These are phyloP conservation scores for Cryphonectria radicalis DNA, from an alignment of 2,329 filamentous ascomycete genomes.

Conservation along the genomic window DNA sequence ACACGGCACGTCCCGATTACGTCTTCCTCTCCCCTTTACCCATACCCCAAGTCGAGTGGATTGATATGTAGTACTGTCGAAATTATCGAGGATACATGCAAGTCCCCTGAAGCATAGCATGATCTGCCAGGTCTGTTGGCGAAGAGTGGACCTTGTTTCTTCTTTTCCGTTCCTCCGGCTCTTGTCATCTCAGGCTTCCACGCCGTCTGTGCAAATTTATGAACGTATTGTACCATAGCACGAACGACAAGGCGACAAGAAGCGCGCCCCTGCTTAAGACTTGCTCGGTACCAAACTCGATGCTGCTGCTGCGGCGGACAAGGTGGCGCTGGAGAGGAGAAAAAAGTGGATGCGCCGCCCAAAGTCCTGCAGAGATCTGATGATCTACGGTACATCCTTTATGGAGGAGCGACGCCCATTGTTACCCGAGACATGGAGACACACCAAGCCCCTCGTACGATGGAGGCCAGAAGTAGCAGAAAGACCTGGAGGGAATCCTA, in stretches of 20 bases:
- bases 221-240: background rate
- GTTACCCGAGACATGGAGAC: background rate
- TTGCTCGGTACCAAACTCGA: background rate
- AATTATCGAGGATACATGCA: background rate
- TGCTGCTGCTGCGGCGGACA: background rate
- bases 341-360: background rate
- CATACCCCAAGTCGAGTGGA: slow-evolving; percentile 11
- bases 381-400: background rate
- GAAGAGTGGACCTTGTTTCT: slow-evolving; percentile 9
- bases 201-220: background rate
- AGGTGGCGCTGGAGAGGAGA: background rate
- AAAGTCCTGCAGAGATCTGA: background rate
- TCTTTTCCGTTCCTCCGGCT: background rate
- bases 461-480: slow-evolving; percentile 11
- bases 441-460: slow-evolving; percentile 22
- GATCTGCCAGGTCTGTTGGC: too few relatives aligned
- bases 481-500: background rate
- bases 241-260: background rate
- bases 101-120: background rate
- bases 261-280: background rate
- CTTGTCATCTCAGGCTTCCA: background rate
- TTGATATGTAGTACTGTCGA: background rate
- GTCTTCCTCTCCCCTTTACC: background rate
- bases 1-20: background rate
- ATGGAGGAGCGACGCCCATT: background rate